Base-by-base conservation (phyloP, 164 flowering plant genomes). In the Platanus orientalis region DNA sequence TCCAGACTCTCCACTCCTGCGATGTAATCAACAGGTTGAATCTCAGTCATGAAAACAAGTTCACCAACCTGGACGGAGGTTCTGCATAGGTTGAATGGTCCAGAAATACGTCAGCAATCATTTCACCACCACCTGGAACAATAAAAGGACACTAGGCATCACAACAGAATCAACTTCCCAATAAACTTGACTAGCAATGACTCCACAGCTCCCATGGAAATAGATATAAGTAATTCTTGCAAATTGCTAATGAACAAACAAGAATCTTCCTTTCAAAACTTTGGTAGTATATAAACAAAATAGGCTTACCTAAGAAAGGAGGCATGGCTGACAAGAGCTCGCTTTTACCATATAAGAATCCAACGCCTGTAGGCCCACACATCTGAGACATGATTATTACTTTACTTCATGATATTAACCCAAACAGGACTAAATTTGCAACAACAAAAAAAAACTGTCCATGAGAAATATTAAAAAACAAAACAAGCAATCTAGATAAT, bases 301-400 rank as follows among this genome's bases (percentile, higher is more conserved):
- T 0, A 32, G 36, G 25, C 70, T 67, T 75, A 89, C 99, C 96
- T 76, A 89, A 74, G 71, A 95, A 95, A 60, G 98, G 99, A 69
- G 91, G 92, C 98, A 95, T 92, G 54, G 71, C 57, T 44, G 79
- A 71, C 73, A 92, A 69, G 39, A 86, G 68, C 59, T 85, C 85
- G 28, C 79, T 73, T 74, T 90, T 92, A 10, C 98, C 99, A 75
- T 84, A 95, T 58, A 95, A 81, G 81, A 95, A 90, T 61, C 99
- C 99, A 65, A 92, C 69, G 83, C 98, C 98, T 84, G 99, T 95
- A 82, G 98, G 99, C 80, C 99, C 99, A 88, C 96, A 92, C 99
- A 95, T 95, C 99, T 94, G 98, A 89, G 83, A 83, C 81, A 87
- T 71, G 84, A 65, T 86, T 84, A 84, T 68, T 77, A 34, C 78